phyloP scores from a whole-genome alignment of 495 filamentous ascomycete species.

The Lineolata rhizophorae region DNA sequence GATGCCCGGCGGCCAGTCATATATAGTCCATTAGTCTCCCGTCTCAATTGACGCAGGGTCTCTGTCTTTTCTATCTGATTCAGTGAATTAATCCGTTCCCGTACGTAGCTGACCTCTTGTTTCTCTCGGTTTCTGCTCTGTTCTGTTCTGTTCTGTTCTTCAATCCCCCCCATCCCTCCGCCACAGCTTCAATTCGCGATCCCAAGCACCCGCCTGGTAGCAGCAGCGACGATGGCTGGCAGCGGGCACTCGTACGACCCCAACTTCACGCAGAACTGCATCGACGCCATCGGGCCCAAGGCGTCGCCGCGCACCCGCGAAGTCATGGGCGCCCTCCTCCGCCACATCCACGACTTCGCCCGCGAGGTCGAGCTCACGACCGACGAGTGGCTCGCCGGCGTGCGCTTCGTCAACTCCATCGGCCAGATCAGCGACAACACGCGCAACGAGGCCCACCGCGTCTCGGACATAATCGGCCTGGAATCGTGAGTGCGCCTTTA shows the following conservation, averaged over 20 bases:
- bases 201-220: too few species aligned
- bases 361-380: slow-evolving; percentile 61
- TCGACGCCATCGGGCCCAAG: slow-evolving; percentile 57
- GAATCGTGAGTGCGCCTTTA: slow-evolving; percentile 36
- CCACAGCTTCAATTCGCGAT: too few species aligned
- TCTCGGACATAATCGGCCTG: slow-evolving; percentile 61
- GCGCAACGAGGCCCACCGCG: slow-evolving; percentile 55
- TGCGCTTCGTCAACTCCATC: slow-evolving; percentile 32
- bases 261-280: slow-evolving; percentile 51
- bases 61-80: too few species aligned
- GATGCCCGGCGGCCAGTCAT: too few species aligned
- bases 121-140: too few species aligned
- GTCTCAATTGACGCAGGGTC: too few species aligned
- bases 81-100: too few species aligned
- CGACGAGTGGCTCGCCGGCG: slow-evolving; percentile 62
- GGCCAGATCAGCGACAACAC: slow-evolving; percentile 33
- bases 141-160: too few species aligned
- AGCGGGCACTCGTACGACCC: slow-evolving; percentile 59
- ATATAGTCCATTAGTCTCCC: too few species aligned
- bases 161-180: too few species aligned
- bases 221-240: too few species aligned
- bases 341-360: slow-evolving; percentile 64
- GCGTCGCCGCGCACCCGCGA: slow-evolving; percentile 42
- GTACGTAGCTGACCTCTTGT: too few species aligned
- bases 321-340: slow-evolving; percentile 42